A percentile compares a stretch with the other conserved stretches of the same genome.
These are phyloP conservation scores for Beauveria brongniartii DNA, from an alignment of 2,329 filamentous ascomycete species.

Conservation along the genomic window DNA sequence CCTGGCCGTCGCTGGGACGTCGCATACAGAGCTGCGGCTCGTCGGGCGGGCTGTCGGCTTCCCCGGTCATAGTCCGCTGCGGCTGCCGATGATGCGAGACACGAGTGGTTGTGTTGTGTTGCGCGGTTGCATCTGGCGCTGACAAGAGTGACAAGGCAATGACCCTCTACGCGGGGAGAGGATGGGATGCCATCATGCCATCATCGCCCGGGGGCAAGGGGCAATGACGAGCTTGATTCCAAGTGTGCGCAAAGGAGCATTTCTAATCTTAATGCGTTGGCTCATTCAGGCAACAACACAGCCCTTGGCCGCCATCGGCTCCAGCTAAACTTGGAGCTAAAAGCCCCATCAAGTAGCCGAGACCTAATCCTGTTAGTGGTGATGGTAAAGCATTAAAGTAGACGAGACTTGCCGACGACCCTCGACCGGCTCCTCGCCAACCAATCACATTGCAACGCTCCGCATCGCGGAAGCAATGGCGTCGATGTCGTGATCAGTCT, in stretches of 20 bases:
- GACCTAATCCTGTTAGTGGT: background rate
- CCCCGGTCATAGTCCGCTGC: background rate
- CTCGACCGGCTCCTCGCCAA: slow-evolving; percentile 6
- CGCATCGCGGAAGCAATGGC: slow-evolving; percentile 42
- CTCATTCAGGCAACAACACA: slow-evolving; percentile 4
- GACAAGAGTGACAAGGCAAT: background rate
- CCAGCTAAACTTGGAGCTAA: slow-evolving; percentile 9
- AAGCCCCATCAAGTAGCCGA: slow-evolving; percentile 3
- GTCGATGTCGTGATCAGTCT: slow-evolving; percentile 44
- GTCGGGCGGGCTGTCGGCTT: slow-evolving; percentile 4
- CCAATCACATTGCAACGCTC: slow-evolving; percentile 27
- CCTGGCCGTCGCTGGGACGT: background rate
- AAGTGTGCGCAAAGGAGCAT: background rate
- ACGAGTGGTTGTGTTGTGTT: background rate
- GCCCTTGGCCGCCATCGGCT: background rate
- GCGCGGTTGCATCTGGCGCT: background rate
- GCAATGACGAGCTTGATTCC: slow-evolving; percentile 1
- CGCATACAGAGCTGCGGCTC: background rate
- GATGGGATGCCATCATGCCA: background rate
- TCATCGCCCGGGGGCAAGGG: background rate
- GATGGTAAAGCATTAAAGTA: background rate
- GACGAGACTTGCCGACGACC: slow-evolving; percentile 8
- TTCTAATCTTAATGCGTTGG: slow-evolving; percentile 11
- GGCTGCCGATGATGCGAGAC: background rate
- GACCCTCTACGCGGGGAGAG: background rate